Base-by-base conservation (phyloP, 192 early-diverging fungal genomes). In the Lunasporangiospora selenospora region DNA sequence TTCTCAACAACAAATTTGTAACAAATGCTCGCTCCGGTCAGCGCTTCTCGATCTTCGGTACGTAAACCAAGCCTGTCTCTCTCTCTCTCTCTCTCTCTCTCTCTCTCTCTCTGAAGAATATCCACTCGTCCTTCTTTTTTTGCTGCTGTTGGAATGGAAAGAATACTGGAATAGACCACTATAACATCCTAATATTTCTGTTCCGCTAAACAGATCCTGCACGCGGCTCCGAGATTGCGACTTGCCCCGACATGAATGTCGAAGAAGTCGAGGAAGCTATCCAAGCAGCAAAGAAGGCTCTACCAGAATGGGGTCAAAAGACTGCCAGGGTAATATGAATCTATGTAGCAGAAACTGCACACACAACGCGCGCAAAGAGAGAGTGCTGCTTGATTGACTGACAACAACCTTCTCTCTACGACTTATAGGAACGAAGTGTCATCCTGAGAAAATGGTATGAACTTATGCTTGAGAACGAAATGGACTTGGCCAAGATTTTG, bases 401-500 rank as follows among this genome's bases (percentile, higher is more conserved):
- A 38, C 27, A 27, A 18, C 31, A 62, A 2, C 29, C 15, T 58
- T 49, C 4, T 47, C 24, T 79, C 6, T 46, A 33, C 16, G 30
- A 51, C 12, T 44, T 52, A 27, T 48, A 83, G 83, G 57, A 85
- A 53, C 77, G 91, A 16, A 77, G 88, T 26, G 71, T 50, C 39
- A 50, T 88, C 3, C 62, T 93, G 64, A 80, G 83, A 42, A 86
- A 82, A 42, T 92, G 86, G 87, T 75, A 80, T 50, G 79, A 87
- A 15, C 75, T 89, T 4, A 83, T 93, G 1, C 44, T 87, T 10
- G 86, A 81, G 26, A 85, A 92, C 55, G 76, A 82, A 49, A 79
- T 90, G 12, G 93, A 95, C 51, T 66, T 95, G 43, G 95, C 88
- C 6, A 85, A 77, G 31, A 88, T 95, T 47, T 73, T 93, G 60